These are phyloP conservation scores for Xylaria venustula DNA, from an alignment of 495 filamentous ascomycete genomes.

Conservation along the genomic window DNA sequence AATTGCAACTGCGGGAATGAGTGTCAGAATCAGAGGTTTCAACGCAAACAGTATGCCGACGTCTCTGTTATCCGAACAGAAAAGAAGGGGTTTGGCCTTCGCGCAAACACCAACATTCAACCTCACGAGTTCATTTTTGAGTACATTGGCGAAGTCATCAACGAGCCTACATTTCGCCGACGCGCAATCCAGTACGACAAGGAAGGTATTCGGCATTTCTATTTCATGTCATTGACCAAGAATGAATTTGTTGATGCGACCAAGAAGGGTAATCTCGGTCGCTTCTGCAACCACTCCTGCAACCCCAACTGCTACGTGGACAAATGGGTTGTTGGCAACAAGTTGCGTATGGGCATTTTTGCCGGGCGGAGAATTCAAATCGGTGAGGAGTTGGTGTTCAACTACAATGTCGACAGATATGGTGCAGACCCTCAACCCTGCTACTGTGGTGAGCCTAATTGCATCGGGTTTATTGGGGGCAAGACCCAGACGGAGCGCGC, in stretches of 20 bases:
- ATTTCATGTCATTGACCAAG: slow-evolving; percentile 98
- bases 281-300: slow-evolving; percentile 99
- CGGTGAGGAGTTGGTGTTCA: slow-evolving; percentile 98
- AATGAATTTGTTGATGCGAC: slow-evolving; percentile 98
- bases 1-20: slow-evolving; percentile 81
- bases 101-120: slow-evolving; percentile 72
- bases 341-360: slow-evolving; percentile 98
- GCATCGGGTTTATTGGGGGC: slow-evolving; percentile 93
- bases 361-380: slow-evolving; percentile 80
- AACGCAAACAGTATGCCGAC: slow-evolving; percentile 81
- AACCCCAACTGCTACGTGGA: slow-evolving; percentile 99
- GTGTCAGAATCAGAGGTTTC: slow-evolving; percentile 95
- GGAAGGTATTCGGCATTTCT: slow-evolving; percentile 97
- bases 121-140: slow-evolving; percentile 92
- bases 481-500: slow-evolving; percentile 96
- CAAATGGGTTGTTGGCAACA: slow-evolving; percentile 99
- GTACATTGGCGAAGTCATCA: slow-evolving; percentile 98
- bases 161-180: slow-evolving; percentile 79
- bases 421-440: slow-evolving; percentile 95
- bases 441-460: slow-evolving; percentile 94
- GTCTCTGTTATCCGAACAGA: slow-evolving; percentile 96
- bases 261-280: slow-evolving; percentile 91
- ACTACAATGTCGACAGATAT: slow-evolving; percentile 99
- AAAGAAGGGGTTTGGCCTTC: slow-evolving; percentile 92
- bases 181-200: slow-evolving; percentile 90